Evolutionary conservation across 2,329 filamentous ascomycete species (phyloP).

Genomic region (Epichloe gansuensis): DNA sequence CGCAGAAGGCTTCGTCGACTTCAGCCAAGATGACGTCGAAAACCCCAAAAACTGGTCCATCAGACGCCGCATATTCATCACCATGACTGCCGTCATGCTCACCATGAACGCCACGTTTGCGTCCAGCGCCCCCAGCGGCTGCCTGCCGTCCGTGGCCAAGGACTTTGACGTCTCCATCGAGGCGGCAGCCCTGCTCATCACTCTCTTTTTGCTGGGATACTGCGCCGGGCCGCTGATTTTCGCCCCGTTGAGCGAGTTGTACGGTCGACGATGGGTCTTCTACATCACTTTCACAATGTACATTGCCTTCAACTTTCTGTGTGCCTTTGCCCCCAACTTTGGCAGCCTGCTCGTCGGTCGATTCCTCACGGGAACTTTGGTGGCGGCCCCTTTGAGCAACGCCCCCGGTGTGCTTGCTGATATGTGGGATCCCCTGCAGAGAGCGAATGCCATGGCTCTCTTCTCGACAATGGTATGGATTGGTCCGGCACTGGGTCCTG

Average conservation of each 20-base stretch:
- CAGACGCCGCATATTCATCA: slow-evolving; percentile 27
- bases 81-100: slow-evolving; percentile 28
- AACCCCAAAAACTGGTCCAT: slow-evolving; percentile 36
- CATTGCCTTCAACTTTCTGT: slow-evolving; percentile 38
- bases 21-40: slow-evolving; percentile 36
- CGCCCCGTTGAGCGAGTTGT: slow-evolving; percentile 45
- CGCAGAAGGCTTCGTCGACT: slow-evolving; percentile 36
- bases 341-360: slow-evolving; percentile 38
- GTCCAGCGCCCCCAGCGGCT: slow-evolving; percentile 20
- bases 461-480: slow-evolving; percentile 42
- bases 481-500: slow-evolving; percentile 39
- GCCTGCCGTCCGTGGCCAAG: slow-evolving; percentile 16
- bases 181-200: slow-evolving; percentile 36
- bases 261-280: slow-evolving; percentile 40
- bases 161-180: slow-evolving; percentile 33
- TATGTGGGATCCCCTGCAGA: slow-evolving; percentile 37
- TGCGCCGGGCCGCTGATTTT: slow-evolving; percentile 45
- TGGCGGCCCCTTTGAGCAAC: slow-evolving; percentile 35
- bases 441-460: slow-evolving; percentile 40
- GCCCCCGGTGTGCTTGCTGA: slow-evolving; percentile 40
- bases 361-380: slow-evolving; percentile 42
- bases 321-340: slow-evolving; percentile 42
- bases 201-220: slow-evolving; percentile 43
- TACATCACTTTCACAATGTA: slow-evolving; percentile 36
- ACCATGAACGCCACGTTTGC: slow-evolving; percentile 45